Conservation (phyloP, 1,284 basidiomycete genomes). For the Tausonia pullulans region DNA sequence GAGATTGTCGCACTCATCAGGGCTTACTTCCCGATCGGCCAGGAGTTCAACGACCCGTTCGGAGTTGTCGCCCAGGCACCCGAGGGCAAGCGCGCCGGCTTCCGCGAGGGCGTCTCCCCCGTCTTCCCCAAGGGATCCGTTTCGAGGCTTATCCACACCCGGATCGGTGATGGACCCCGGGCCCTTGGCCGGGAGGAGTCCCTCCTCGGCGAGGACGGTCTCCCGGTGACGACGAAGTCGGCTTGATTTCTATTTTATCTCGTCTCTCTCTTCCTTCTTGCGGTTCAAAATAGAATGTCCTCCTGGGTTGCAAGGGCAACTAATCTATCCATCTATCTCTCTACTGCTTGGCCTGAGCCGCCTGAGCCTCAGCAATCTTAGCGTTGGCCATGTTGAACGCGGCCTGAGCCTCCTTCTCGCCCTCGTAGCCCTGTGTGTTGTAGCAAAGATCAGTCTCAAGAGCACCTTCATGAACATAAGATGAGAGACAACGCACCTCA, state of each 20-base stretch:
- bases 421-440: conserved; percentile 11
- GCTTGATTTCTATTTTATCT: too few relatives aligned
- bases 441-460: neutral
- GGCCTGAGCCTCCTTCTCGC: conserved; percentile 16
- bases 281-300: too few relatives aligned
- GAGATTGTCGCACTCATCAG: conserved; percentile 65
- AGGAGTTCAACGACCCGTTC: conserved; percentile 65
- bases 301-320: too few relatives aligned
- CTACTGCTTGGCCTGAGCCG: neutral
- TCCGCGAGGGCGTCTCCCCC: conserved; percentile 65
- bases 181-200: conserved; percentile 32
- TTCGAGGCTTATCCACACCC: conserved; percentile 78
- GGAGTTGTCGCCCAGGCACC: conserved; percentile 33
- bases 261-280: too few relatives aligned
- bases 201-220: conserved; percentile 34
- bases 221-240: conserved; percentile 30
- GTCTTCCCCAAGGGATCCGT: conserved; percentile 63
- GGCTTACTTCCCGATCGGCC: conserved; percentile 69
- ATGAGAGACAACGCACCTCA: conserved; percentile 38
- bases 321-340: too few relatives aligned
- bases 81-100: conserved; percentile 46
- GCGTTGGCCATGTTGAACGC: neutral
- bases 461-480: too few relatives aligned
- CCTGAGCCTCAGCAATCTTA: neutral
- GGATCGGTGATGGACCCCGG: conserved; percentile 81